Evolutionary conservation across 495 filamentous ascomycete species (phyloP), one percentile per base, ranked within the genome.

Genomic region (Hypoxylon rickii): DNA sequence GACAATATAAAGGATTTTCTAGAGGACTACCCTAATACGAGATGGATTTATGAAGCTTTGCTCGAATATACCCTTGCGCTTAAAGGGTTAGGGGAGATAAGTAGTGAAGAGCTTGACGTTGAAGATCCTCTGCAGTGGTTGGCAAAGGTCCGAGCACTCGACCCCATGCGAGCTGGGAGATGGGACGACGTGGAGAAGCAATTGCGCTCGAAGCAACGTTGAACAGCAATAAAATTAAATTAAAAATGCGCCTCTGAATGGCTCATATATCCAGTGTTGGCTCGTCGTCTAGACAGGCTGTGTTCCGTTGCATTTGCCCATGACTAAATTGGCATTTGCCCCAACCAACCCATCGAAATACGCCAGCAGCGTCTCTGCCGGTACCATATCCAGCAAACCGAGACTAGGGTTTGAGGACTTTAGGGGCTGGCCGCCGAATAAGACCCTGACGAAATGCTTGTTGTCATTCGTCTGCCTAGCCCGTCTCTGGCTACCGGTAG

Each of bases 11-110:
- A 82, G 64, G 90, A 90, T 18, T 81, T 93, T 71, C 68, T 91
- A 15, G 85, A 89, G 57, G 86, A 85, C 44, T 88, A 86, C n/a
- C 79, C 80, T 17, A 83, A 89, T 47, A 85, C 85, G 64, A 91
- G 90, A 68, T 89, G 87, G 73, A 86, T 93, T 13, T 89, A 93
- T 63, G 86, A 91, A 67, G 85, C 85, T 4, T 72, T 96, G 46
- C 78, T 93, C 32, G 80, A 86, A 32, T 83, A 83, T 51, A 73
- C 88, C 22, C 64, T 79, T 11, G 64, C 76, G 7, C 46, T 84
- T n/a, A 74, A 69, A 26, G 69, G 69, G 39, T 62, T 84, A 8
- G 70, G 79, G 43, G 67, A 69, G 36, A 51, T 72, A 1, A 22
- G 58, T 10, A 67, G 64, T n/a, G 50, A 60, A 1, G 43, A 48